phyloP scores from a whole-genome alignment of 2,329 filamentous ascomycete genomes.

The Didymella lethalis region DNA sequence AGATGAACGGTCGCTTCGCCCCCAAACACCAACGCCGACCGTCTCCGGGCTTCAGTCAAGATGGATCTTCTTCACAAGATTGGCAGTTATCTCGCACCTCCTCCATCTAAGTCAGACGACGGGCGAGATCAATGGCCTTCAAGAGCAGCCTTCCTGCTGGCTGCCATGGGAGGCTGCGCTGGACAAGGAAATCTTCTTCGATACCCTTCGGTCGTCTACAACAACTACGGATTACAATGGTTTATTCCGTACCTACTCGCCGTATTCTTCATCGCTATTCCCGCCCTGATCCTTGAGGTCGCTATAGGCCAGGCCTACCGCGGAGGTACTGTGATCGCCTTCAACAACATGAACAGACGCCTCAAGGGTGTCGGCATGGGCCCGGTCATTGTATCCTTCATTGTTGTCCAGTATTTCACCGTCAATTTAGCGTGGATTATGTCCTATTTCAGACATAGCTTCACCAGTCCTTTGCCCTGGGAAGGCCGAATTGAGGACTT shows the following conservation, averaged over 20 bases:
- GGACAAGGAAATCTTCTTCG: conserved; percentile 66
- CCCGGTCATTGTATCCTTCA: conserved; percentile 59
- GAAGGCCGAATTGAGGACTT: conserved; percentile 60
- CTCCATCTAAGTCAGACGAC: conserved; percentile 49
- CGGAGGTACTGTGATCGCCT: conserved; percentile 64
- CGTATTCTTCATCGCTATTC: conserved; percentile 64
- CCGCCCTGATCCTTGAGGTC: conserved; percentile 64
- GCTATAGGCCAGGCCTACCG: conserved; percentile 62
- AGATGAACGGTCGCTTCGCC: conserved; percentile 1
- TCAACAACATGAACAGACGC: conserved; percentile 60
- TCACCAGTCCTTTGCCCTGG: conserved; percentile 65
- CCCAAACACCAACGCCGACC: not conserved
- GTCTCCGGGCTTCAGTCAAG: conserved; percentile 2
- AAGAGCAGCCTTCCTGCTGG: conserved; percentile 63
- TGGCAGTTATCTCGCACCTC: conserved; percentile 46
- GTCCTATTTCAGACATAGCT: conserved; percentile 65
- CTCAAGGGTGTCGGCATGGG: conserved; percentile 64
- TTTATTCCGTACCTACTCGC: conserved; percentile 66
- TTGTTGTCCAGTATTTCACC: conserved; percentile 66
- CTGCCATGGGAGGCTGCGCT: conserved; percentile 66
- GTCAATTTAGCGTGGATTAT: conserved; percentile 67
- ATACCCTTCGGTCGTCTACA: conserved; percentile 67
- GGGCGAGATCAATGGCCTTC: conserved; percentile 65
- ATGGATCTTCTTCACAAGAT: conserved; percentile 35
- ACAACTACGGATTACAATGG: conserved; percentile 68